A percentile compares a stretch with the other conserved stretches of the same genome.
These are phyloP conservation scores for Hyaloscypha bicolor DNA, from an alignment of 495 filamentous ascomycete genomes.

Conservation along the genomic window DNA sequence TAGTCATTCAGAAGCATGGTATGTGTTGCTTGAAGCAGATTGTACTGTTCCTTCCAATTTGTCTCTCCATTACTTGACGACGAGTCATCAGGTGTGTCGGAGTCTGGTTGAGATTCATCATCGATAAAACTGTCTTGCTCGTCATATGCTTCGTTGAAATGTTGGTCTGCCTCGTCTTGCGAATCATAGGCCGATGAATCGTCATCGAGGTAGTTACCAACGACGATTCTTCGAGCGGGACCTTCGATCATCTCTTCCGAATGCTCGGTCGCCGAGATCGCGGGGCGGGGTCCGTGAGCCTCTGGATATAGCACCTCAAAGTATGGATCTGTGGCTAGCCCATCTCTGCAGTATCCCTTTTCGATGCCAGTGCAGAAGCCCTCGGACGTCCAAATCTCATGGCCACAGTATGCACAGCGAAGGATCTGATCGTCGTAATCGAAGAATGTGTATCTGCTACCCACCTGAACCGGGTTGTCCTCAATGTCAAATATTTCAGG, in stretches of 20 bases:
- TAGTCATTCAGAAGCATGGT: constrained; percentile 1
- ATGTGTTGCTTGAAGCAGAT: constrained; percentile 8
- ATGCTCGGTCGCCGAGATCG: constrained; percentile 12
- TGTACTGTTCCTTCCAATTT: constrained; percentile 26
- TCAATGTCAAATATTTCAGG: constrained; percentile 8
- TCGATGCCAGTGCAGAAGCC: constrained; percentile 20
- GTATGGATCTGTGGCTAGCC: constrained; percentile 16
- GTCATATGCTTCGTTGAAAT: constrained; percentile 19
- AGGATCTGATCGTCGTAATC: constrained; percentile 17
- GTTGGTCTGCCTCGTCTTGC: constrained; percentile 12
- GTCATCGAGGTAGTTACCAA: constrained; percentile 27
- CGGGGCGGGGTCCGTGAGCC: constrained; percentile 1
- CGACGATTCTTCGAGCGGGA: constrained; percentile 1
- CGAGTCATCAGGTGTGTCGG: constrained; percentile 14
- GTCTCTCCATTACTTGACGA: constrained; percentile 24
- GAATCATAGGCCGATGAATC: constrained; percentile 32
- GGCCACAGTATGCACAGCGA: constrained; percentile 24
- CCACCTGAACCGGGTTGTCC: background rate
- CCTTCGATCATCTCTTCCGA: constrained; percentile 8
- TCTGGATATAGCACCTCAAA: constrained; percentile 21
- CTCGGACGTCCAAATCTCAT: constrained; percentile 18
- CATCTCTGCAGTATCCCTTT: constrained; percentile 8
- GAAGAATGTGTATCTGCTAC: constrained; percentile 5
- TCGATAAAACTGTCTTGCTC: constrained; percentile 31
- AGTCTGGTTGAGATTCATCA: constrained; percentile 14